Conservation (phyloP, 306 rosid genomes). For the Herpetospermum pedunculosum region DNA sequence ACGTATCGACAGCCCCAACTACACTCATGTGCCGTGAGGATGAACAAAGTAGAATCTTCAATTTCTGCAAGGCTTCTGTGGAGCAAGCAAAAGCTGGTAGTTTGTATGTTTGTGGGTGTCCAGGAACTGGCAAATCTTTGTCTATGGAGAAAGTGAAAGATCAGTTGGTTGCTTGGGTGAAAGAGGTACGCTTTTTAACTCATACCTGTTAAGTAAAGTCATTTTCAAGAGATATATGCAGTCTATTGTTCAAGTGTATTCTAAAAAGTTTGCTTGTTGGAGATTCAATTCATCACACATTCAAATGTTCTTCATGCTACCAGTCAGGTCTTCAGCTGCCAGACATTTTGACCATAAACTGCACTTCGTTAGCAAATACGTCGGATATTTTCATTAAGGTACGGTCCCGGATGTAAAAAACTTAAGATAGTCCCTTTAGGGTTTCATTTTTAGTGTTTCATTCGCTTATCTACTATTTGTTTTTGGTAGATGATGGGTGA, state of each 20-base stretch:
- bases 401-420: constrained; percentile 6
- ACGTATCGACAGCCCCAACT: constrained; percentile 58
- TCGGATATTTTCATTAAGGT: constrained; percentile 75
- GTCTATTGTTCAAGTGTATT: background rate
- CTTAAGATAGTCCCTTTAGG: background rate
- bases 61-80: constrained; percentile 53
- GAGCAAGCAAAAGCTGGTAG: constrained; percentile 69
- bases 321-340: constrained; percentile 51
- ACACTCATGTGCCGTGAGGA: constrained; percentile 54
- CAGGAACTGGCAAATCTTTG: constrained; percentile 78
- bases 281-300: background rate
- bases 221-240: background rate
- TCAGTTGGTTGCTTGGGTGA: constrained; percentile 46
- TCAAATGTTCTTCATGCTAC: constrained; percentile 4
- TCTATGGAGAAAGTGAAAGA: constrained; percentile 65
- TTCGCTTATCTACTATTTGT: constrained; percentile 18
- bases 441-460: background rate
- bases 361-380: constrained; percentile 59
- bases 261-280: background rate
- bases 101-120: constrained; percentile 77
- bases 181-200: constrained; percentile 27
- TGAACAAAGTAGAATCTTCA: constrained; percentile 61
- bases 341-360: constrained; percentile 51
- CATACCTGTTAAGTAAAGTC: background rate
- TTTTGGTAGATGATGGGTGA: constrained; percentile 44